phyloP scores from a whole-genome alignment of 768 basidiomycete genomes.

The Rossbeevera mucosa region DNA sequence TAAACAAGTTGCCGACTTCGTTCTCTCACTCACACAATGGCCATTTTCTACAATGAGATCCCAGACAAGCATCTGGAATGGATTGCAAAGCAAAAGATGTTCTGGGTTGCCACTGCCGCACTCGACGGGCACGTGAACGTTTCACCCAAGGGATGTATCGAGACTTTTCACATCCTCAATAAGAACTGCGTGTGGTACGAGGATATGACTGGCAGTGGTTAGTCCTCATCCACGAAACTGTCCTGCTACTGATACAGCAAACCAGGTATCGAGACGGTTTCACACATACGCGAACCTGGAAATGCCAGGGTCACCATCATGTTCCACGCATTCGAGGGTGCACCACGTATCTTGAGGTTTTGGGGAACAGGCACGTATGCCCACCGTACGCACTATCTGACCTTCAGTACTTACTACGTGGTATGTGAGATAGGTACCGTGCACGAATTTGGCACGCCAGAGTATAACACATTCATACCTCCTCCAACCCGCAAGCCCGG shows the following conservation, averaged over 20 bases:
- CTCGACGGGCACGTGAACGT: constrained; percentile 64
- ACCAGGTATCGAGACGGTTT: constrained; percentile 52
- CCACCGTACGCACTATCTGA: too few relatives aligned
- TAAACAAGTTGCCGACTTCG: neutral
- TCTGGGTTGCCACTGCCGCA: constrained; percentile 69
- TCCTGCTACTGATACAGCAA: neutral
- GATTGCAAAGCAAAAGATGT: constrained; percentile 60
- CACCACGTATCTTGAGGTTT: constrained; percentile 53
- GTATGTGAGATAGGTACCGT: constrained; percentile 41
- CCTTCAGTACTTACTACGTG: neutral
- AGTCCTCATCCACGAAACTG: constrained; percentile 11
- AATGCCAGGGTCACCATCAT: constrained; percentile 59
- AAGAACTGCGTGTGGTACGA: constrained; percentile 65
- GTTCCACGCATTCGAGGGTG: constrained; percentile 58
- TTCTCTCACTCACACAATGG: constrained; percentile 37
- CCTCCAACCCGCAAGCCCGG: constrained; percentile 45
- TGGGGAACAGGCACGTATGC: constrained; percentile 49
- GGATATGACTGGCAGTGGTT: constrained; percentile 67
- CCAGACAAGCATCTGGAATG: constrained; percentile 50
- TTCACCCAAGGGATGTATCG: constrained; percentile 59
- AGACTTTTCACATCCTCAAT: constrained; percentile 56
- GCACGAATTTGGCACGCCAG: constrained; percentile 59
- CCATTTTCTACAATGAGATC: constrained; percentile 52
- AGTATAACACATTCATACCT: constrained; percentile 52
- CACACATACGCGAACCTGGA: constrained; percentile 51